phyloP scores from a whole-genome alignment of 225 moss, liverwort and hornwort species.

The Pleurozium schreberi region DNA sequence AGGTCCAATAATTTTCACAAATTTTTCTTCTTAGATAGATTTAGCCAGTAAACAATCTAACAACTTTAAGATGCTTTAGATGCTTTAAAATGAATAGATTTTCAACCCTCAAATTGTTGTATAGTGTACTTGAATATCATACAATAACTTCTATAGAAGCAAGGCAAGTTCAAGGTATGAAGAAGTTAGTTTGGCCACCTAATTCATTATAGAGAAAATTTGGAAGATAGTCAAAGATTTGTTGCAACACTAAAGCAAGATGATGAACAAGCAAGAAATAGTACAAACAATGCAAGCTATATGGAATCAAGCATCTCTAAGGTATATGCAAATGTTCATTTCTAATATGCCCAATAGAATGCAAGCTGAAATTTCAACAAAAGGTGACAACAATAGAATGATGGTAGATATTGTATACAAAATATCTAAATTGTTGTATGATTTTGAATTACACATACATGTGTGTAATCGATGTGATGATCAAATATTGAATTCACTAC shows the following conservation, averaged over 20 bases:
- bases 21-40: neutral
- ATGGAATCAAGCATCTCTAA: neutral
- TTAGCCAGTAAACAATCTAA: neutral
- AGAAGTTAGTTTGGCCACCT: neutral
- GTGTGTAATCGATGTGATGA: too few relatives aligned
- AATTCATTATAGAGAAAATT: neutral
- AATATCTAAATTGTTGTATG: too few relatives aligned
- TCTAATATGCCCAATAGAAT: neutral
- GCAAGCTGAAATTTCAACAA: neutral
- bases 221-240: neutral
- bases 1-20: neutral
- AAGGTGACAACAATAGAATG: too few relatives aligned
- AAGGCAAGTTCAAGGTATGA: neutral
- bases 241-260: rapidly evolving
- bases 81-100: neutral
- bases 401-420: too few relatives aligned
- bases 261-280: neutral
- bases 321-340: neutral
- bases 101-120: neutral
- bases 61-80: neutral
- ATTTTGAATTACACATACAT: too few relatives aligned
- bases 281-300: neutral
- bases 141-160: neutral
- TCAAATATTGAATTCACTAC: too few relatives aligned
- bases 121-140: neutral